phyloP scores from a whole-genome alignment of 2,329 filamentous ascomycete genomes.

The Phialocephala sp. region DNA sequence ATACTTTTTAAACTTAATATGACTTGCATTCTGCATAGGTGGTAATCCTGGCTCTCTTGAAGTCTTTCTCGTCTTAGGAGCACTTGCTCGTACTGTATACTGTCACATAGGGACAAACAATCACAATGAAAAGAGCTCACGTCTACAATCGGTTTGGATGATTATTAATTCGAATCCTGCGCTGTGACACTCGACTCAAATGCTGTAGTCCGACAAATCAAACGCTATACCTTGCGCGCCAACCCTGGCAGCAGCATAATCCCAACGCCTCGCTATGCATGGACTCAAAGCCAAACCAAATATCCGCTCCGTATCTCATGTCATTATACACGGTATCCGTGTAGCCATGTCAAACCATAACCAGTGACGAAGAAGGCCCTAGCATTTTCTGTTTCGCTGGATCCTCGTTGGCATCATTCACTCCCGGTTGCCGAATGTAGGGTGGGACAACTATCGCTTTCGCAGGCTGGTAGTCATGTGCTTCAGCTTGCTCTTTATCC shows the following conservation, averaged over 20 bases:
- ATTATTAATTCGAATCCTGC: no score
- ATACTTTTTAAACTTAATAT: no score
- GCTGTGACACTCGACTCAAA: neutral
- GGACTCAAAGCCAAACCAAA: conserved; percentile 9
- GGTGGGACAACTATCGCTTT: conserved; percentile 39
- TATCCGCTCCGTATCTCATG: neutral
- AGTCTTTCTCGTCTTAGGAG: no score
- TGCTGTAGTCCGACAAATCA: neutral
- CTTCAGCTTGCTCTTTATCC: conserved; percentile 16
- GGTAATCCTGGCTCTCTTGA: no score
- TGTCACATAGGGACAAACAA: neutral
- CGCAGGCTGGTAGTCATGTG: conserved; percentile 35
- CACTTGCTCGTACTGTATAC: no score
- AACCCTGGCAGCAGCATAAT: conserved; percentile 4
- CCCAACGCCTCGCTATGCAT: conserved; percentile 31
- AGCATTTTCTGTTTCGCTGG: conserved; percentile 23
- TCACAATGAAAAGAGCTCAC: no score
- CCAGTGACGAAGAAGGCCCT: conserved; percentile 27
- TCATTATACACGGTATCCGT: neutral
- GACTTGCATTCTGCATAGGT: no score
- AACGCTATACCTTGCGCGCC: conserved; percentile 5
- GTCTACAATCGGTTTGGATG: no score
- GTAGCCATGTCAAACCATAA: conserved; percentile 35
- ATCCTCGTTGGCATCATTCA: conserved; percentile 27
- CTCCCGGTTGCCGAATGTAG: conserved; percentile 33